Percentiles rank a stretch among this genome's conserved stretches.
Conservation (phyloP, 2,329 filamentous ascomycete species). For the Neofusicoccum parvum region DNA sequence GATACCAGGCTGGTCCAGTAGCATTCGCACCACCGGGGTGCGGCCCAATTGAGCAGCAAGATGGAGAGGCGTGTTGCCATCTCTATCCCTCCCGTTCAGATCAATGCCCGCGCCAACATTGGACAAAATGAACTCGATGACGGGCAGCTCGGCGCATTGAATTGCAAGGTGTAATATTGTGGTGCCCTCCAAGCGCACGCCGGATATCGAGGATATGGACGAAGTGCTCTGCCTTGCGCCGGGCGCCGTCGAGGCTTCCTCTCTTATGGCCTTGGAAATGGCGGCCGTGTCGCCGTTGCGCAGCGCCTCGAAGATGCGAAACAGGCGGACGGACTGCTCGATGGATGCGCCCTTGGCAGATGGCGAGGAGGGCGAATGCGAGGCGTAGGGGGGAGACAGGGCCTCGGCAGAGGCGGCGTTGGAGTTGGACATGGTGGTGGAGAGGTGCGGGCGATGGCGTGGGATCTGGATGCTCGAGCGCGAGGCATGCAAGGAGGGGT, state of each 20-base stretch:
- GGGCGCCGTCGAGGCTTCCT: slow-evolving; percentile 50
- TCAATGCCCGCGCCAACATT: slow-evolving; percentile 65
- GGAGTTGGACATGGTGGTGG: slow-evolving; percentile 30
- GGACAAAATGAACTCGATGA: slow-evolving; percentile 93
- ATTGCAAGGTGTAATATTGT: slow-evolving; percentile 91
- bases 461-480: slow-evolving; percentile 27
- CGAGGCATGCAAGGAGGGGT: slow-evolving; percentile 31
- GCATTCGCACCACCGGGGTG: slow-evolving; percentile 74
- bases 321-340: slow-evolving; percentile 92
- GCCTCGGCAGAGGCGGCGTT: slow-evolving; percentile 23
- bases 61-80: slow-evolving; percentile 92
- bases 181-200: slow-evolving; percentile 68
- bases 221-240: slow-evolving; percentile 57
- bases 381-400: slow-evolving; percentile 27
- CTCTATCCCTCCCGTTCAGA: slow-evolving; percentile 86
- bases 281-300: slow-evolving; percentile 87
- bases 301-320: slow-evolving; percentile 90
- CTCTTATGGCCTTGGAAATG: slow-evolving; percentile 82
- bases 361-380: slow-evolving; percentile 33
- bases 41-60: slow-evolving; percentile 83
- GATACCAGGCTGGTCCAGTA: slow-evolving; percentile 80
- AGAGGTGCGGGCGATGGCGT: slow-evolving; percentile 25
- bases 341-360: slow-evolving; percentile 55
- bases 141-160: slow-evolving; percentile 88
- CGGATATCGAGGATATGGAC: slow-evolving; percentile 41